Conservation (phyloP, 1,139 yeast genomes). For the Wickerhamomyces sp. region DNA sequence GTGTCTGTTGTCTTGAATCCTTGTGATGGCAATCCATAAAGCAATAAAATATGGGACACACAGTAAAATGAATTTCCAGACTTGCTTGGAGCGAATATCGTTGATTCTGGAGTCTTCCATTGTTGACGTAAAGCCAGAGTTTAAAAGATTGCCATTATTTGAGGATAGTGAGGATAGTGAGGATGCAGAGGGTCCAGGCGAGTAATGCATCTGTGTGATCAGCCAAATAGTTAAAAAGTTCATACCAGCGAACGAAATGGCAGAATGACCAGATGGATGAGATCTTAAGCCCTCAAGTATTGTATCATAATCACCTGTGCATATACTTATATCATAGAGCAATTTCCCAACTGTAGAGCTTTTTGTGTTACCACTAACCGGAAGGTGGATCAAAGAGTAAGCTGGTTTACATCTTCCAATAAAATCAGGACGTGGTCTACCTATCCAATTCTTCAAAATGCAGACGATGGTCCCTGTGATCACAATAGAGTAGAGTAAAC, state of each 20-base stretch:
- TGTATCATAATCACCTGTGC: conserved; percentile 35
- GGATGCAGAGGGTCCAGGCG: conserved; percentile 22
- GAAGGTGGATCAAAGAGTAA: conserved; percentile 27
- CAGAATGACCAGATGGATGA: conserved; percentile 81
- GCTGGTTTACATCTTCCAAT: conserved; percentile 61
- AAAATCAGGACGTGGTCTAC: conserved; percentile 81
- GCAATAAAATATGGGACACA: conserved; percentile 39
- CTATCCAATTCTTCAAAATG: conserved; percentile 65
- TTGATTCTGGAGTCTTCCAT: background rate
- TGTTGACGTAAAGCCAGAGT: background rate
- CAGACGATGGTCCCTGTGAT: conserved; percentile 47
- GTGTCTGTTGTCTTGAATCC: conserved; percentile 75
- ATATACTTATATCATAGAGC: conserved; percentile 49
- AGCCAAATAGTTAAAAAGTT: conserved; percentile 63
- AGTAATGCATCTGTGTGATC: conserved; percentile 39
- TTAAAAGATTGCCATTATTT: conserved; percentile 14
- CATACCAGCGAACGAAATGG: conserved; percentile 63
- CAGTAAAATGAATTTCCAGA: conserved; percentile 32
- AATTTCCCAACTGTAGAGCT: conserved; percentile 25
- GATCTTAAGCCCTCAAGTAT: conserved; percentile 70
- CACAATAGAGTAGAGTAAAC: conserved; percentile 37
- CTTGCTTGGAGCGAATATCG: conserved; percentile 17
- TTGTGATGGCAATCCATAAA: conserved; percentile 49
- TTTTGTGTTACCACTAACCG: background rate
- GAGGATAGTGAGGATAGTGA: background rate